These are phyloP conservation scores for Colletotrichum graminicola DNA, from an alignment of 2,329 filamentous ascomycete species.

Conservation along the genomic window DNA sequence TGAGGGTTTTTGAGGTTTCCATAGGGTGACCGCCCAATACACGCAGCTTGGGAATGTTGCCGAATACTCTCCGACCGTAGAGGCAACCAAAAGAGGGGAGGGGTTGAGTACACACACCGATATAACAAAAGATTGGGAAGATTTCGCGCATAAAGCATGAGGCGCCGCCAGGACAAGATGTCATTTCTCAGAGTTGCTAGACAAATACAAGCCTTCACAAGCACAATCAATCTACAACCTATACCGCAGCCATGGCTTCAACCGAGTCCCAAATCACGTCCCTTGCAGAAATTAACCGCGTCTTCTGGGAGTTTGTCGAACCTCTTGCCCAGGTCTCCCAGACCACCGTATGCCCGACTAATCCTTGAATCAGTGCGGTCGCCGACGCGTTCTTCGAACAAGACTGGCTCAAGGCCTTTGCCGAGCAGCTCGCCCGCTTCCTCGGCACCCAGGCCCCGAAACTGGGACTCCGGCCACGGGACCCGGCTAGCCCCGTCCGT, in stretches of 20 bases:
- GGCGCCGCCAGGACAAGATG: neutral
- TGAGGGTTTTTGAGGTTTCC: constrained; percentile 3
- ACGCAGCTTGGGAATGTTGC: constrained; percentile 27
- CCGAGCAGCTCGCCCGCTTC: constrained; percentile 34
- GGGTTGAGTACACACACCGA: neutral
- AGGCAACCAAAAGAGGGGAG: neutral
- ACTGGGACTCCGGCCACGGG: constrained; percentile 27
- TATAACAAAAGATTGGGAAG: neutral
- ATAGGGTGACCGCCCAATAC: constrained; percentile 1
- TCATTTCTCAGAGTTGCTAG: neutral
- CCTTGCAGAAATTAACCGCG: constrained; percentile 38
- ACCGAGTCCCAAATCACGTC: constrained; percentile 5
- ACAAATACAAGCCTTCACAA: neutral
- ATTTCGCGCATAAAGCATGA: neutral
- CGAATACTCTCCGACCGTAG: constrained; percentile 32
- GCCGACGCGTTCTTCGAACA: constrained; percentile 35
- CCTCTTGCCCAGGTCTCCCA: neutral
- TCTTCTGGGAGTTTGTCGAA: constrained; percentile 39
- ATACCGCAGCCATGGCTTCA: constrained; percentile 8
- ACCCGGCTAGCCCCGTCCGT: constrained; percentile 21
- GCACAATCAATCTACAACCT: neutral
- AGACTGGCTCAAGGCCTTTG: constrained; percentile 42
- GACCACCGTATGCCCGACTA: neutral
- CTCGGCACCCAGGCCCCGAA: constrained; percentile 32
- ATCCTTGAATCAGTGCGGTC: constrained; percentile 23